phyloP scores from a whole-genome alignment of 2,329 filamentous ascomycete species.

The Aspergillus alliaceus region DNA sequence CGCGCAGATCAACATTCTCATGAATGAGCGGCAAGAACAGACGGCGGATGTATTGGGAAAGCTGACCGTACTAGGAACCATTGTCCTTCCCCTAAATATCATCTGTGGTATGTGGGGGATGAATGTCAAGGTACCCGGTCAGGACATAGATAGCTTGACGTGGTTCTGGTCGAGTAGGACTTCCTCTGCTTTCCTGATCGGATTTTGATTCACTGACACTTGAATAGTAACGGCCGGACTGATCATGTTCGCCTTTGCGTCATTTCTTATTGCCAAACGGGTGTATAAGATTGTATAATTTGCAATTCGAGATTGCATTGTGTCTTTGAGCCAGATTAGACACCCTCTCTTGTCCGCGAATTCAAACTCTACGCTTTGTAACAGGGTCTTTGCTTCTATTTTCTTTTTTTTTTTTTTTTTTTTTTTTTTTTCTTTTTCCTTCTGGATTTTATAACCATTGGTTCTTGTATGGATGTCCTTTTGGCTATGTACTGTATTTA shows the following conservation, averaged over 20 bases:
- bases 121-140: conserved; percentile 95
- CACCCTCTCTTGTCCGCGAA: background rate
- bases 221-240: conserved; percentile 66
- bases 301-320: background rate
- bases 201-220: background rate
- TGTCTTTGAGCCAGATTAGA: background rate
- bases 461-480: too few species aligned
- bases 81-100: conserved; percentile 98
- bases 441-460: too few species aligned
- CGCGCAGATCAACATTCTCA: conserved; percentile 98
- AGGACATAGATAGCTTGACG: conserved; percentile 73
- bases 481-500: too few species aligned
- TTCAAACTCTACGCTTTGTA: background rate
- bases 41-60: conserved; percentile 94
- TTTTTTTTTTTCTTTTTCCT: background rate
- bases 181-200: background rate
- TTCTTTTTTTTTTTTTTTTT: background rate
- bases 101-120: conserved; percentile 98
- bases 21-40: conserved; percentile 96
- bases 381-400: background rate
- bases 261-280: conserved; percentile 79
- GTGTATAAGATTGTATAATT: conserved; percentile 74
- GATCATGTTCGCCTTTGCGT: conserved; percentile 73
- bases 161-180: conserved; percentile 68
- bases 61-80: conserved; percentile 92